Percentiles rank a stretch among this genome's conserved stretches.
Conservation (phyloP, 306 rosid species). For the Lathyrus sativus region DNA sequence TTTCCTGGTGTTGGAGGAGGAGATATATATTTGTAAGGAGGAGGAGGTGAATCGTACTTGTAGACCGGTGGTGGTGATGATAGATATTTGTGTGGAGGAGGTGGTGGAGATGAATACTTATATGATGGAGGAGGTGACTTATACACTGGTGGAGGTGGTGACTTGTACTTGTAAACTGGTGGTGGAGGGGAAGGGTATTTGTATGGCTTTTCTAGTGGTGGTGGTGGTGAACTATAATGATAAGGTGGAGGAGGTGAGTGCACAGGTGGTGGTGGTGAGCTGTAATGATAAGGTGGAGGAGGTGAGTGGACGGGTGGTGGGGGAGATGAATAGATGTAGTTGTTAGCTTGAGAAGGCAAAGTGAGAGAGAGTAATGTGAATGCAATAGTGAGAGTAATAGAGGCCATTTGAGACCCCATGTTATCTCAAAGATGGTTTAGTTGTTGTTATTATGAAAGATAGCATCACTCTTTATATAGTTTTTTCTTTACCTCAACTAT, state of each 20-base stretch:
- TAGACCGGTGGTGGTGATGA: conserved; percentile 20
- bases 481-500: conserved; percentile 35
- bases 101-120: no score
- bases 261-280: conserved; percentile 10
- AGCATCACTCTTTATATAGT: conserved; percentile 55
- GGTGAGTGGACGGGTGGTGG: conserved; percentile 25
- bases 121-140: conserved; percentile 34
- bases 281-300: not conserved
- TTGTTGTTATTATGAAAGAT: conserved; percentile 26
- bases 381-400: conserved; percentile 42
- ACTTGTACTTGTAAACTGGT: not conserved
- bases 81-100: no score
- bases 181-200: conserved; percentile 16
- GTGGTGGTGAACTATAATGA: not conserved
- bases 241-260: conserved; percentile 20
- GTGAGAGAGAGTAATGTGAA: conserved; percentile 45
- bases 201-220: conserved; percentile 1
- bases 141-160: not conserved
- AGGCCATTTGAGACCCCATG: conserved; percentile 53
- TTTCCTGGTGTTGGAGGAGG: no score
- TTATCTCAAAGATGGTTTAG: conserved; percentile 37
- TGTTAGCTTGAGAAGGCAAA: conserved; percentile 33
- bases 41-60: conserved; percentile 15
- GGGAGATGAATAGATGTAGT: conserved; percentile 51
- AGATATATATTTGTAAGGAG: no score